A percentile compares a stretch with the other conserved stretches of the same genome.
Evolutionary conservation across 2,329 filamentous ascomycete genomes (phyloP).

Genomic region (Sarocladium kiliense): DNA sequence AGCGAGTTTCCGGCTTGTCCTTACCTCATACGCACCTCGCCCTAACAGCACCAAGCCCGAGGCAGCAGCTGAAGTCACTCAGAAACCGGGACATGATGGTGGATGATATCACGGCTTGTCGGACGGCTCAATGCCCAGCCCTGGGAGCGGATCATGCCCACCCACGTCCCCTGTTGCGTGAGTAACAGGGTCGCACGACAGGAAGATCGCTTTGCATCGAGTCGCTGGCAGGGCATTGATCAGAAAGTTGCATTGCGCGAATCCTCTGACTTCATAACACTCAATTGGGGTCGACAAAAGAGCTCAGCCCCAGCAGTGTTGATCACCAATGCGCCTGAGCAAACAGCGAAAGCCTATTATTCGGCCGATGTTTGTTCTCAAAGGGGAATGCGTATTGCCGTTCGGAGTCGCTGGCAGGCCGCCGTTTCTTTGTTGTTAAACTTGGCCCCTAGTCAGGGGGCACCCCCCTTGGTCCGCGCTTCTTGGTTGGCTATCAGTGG

Average conservation of each 20-base stretch:
- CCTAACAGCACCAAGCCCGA: not conserved
- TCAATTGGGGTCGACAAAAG: not conserved
- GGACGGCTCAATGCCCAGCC: not conserved
- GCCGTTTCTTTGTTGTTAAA: not conserved
- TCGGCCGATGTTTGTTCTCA: not conserved
- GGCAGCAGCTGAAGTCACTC: not conserved
- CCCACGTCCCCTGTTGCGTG: not conserved
- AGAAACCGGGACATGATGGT: not conserved
- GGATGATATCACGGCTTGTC: not conserved
- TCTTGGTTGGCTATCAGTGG: constrained; percentile 1
- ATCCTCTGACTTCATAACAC: not conserved
- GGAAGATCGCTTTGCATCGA: not conserved
- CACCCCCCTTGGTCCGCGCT: constrained; percentile 1
- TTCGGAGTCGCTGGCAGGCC: not conserved
- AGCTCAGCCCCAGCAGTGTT: not conserved
- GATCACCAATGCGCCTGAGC: not conserved
- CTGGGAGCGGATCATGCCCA: not conserved
- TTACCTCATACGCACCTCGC: not conserved
- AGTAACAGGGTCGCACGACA: not conserved
- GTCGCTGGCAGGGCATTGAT: not conserved
- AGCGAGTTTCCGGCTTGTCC: not conserved
- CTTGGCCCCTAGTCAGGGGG: not conserved
- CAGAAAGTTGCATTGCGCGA: no score
- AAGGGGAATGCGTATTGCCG: no score
- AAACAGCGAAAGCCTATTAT: not conserved